Conservation (phyloP, 192 early-diverging fungal genomes). For the Podila clonocystis region DNA sequence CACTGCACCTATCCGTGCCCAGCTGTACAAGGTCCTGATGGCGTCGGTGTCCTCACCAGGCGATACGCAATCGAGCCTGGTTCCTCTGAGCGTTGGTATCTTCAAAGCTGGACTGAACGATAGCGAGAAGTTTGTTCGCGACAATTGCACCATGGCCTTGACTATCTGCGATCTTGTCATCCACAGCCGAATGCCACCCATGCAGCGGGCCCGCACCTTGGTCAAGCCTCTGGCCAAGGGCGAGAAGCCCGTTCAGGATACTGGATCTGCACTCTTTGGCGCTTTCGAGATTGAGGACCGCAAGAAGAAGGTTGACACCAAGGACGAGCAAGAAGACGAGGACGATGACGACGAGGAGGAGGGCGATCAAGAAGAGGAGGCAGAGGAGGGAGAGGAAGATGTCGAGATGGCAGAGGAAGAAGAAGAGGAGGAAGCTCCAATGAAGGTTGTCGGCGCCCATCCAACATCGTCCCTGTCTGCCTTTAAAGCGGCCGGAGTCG, state of each 20-base stretch:
- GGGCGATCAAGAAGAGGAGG: not conserved
- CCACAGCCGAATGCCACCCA: slow-evolving; percentile 63
- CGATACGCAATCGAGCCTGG: slow-evolving; percentile 42
- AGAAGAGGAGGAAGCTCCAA: not conserved
- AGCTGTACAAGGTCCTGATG: slow-evolving; percentile 34
- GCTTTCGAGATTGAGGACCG: slow-evolving; percentile 6
- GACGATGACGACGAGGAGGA: slow-evolving; percentile 13
- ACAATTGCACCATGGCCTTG: slow-evolving; percentile 47
- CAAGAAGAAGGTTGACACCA: not conserved
- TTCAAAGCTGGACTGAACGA: slow-evolving; percentile 46
- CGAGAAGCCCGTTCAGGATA: slow-evolving; percentile 33
- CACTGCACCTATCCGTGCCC: slow-evolving; percentile 21
- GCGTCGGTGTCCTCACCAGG: slow-evolving; percentile 40
- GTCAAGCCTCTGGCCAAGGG: slow-evolving; percentile 17
- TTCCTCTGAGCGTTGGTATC: slow-evolving; percentile 39
- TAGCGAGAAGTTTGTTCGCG: slow-evolving; percentile 51
- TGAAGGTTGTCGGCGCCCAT: not conserved
- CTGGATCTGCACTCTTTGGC: slow-evolving; percentile 30
- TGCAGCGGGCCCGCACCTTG: slow-evolving; percentile 45
- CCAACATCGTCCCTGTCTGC: slow-evolving; percentile 23
- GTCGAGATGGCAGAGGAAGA: slow-evolving; percentile 20
- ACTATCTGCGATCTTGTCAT: slow-evolving; percentile 64
- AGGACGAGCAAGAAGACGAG: slow-evolving; percentile 12
- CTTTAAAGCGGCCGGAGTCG: slow-evolving; percentile 34
- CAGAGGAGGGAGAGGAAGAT: not conserved